Percentiles rank a stretch among this genome's conserved stretches.
phyloP scores from a whole-genome alignment of 2,329 filamentous ascomycete genomes.

The Chrysoporthe austroafricana region DNA sequence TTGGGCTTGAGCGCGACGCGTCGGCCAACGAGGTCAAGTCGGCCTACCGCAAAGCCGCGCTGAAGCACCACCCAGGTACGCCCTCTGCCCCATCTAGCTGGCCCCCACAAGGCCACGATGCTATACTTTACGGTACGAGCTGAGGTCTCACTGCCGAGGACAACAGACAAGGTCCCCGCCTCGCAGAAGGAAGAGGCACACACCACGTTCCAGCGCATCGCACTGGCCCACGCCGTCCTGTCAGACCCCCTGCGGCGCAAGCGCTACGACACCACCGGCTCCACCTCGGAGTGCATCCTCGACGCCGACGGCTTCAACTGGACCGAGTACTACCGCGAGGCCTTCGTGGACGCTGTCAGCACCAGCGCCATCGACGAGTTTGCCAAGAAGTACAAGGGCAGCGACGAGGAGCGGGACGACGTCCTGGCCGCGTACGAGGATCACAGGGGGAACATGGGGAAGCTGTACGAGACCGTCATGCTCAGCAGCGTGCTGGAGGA shows the following conservation, averaged over 20 bases:
- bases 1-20: constrained; percentile 72
- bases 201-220: constrained; percentile 83
- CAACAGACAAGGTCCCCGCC: constrained; percentile 74
- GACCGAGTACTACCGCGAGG: constrained; percentile 84
- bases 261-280: constrained; percentile 89
- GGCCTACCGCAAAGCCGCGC: constrained; percentile 87
- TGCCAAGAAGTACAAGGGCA: constrained; percentile 77
- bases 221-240: constrained; percentile 91
- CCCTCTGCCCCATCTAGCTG: neutral
- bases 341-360: constrained; percentile 78
- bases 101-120: too few species aligned
- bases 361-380: constrained; percentile 76
- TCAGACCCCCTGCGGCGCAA: constrained; percentile 79
- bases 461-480: constrained; percentile 83
- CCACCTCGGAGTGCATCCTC: constrained; percentile 79
- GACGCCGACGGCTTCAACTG: constrained; percentile 86
- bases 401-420: constrained; percentile 81
- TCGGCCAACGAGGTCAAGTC: constrained; percentile 81
- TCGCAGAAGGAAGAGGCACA: constrained; percentile 74
- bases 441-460: constrained; percentile 74
- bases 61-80: constrained; percentile 83
- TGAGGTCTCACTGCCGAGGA: neutral
- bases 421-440: constrained; percentile 76
- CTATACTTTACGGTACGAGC: neutral
- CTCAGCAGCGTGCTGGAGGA: constrained; percentile 82